Percentiles rank a stretch among this genome's conserved stretches.
Conservation (phyloP, 306 rosid species). For the Dicorynia guianensis region DNA sequence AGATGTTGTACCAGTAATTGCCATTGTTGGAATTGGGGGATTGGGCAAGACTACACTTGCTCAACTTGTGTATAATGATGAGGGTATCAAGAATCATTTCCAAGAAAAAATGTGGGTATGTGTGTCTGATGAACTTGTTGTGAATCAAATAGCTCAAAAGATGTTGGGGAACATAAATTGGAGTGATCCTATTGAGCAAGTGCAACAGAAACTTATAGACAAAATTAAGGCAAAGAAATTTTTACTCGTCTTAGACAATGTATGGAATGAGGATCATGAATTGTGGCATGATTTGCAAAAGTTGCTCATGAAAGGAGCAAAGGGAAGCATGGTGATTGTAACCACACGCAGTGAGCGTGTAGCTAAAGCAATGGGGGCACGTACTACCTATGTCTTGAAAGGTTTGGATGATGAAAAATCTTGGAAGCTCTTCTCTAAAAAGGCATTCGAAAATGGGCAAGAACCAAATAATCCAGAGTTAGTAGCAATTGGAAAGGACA, state of each 20-base stretch:
- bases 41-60: conserved; percentile 41
- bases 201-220: background rate
- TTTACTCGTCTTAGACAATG: conserved; percentile 37
- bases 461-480: background rate
- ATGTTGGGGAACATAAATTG: background rate
- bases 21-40: conserved; percentile 34
- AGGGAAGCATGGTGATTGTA: conserved; percentile 25
- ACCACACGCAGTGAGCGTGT: background rate
- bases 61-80: conserved; percentile 15
- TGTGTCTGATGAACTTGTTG: conserved; percentile 30
- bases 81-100: background rate
- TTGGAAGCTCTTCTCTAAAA: background rate
- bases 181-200: background rate
- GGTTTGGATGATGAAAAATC: background rate
- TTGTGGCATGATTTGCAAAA: background rate
- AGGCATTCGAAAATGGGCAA: background rate
- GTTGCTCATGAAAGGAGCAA: background rate
- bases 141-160: background rate
- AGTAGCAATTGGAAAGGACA: background rate
- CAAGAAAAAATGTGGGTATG: conserved; percentile 26
- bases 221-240: background rate
- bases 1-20: background rate
- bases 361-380: no score
- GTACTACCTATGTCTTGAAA: no score
- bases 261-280: background rate